A percentile compares a stretch with the other conserved stretches of the same genome.
phyloP scores from a whole-genome alignment of 2,329 filamentous ascomycete species.

The Pseudocercospora fuligena region DNA sequence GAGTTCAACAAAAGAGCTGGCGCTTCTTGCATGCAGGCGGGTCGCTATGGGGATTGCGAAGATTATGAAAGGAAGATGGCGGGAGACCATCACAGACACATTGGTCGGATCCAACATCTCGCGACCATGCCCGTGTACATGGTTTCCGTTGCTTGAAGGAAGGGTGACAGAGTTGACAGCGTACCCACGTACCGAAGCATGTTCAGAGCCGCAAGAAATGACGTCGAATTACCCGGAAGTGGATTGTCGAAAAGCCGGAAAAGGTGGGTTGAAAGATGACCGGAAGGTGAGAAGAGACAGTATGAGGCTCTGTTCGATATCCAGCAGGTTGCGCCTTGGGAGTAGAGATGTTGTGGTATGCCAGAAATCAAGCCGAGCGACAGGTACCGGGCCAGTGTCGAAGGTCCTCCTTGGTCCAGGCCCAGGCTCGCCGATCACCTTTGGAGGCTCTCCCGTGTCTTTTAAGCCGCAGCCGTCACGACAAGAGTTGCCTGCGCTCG shows the following conservation, averaged over 20 bases:
- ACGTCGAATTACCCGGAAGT: constrained; percentile 11
- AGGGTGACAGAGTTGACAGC: not conserved
- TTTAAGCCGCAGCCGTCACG: not conserved
- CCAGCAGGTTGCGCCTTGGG: not conserved
- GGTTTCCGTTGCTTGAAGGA: constrained; percentile 8
- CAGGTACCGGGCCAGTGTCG: not conserved
- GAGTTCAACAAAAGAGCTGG: not conserved
- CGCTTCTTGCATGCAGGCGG: not conserved
- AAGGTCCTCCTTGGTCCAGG: not conserved
- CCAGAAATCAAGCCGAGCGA: not conserved
- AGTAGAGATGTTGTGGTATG: not conserved
- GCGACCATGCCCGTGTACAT: constrained; percentile 4
- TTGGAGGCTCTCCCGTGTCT: not conserved
- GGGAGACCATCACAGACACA: not conserved
- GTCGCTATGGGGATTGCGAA: not conserved
- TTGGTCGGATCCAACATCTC: constrained; percentile 5
- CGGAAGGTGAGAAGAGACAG: not conserved
- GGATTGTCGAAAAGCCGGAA: constrained; percentile 12
- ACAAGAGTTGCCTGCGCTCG: not conserved
- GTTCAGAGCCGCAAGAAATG: constrained; percentile 21
- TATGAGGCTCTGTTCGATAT: not conserved
- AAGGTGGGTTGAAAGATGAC: not conserved
- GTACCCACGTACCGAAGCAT: constrained; percentile 23
- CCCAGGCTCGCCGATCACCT: not conserved
- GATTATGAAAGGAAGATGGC: not conserved